A percentile compares a stretch with the other conserved stretches of the same genome.
These are phyloP conservation scores for Punica granatum DNA, from an alignment of 345 rosid genomes.

Conservation along the genomic window DNA sequence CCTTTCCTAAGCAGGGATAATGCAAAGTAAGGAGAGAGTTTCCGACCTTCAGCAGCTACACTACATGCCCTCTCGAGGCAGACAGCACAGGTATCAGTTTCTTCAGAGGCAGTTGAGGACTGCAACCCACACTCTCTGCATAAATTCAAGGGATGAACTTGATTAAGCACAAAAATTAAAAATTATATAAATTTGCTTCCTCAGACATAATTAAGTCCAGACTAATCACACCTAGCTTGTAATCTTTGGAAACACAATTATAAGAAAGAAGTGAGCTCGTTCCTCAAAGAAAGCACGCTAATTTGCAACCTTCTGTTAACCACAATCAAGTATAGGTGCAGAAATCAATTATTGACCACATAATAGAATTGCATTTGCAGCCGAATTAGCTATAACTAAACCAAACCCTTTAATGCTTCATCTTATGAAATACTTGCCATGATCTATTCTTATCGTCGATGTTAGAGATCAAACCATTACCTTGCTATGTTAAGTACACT, in stretches of 20 bases:
- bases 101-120: constrained; percentile 48
- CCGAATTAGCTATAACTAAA: background rate
- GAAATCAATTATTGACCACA: background rate
- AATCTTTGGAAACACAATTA: background rate
- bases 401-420: background rate
- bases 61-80: constrained; percentile 87
- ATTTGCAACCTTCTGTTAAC: background rate
- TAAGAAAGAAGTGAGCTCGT: background rate
- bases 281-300: background rate
- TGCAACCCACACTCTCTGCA: constrained; percentile 84
- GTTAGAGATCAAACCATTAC: constrained; percentile 22
- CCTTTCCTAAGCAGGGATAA: background rate
- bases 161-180: background rate
- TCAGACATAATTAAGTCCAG: background rate
- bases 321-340: background rate
- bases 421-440: background rate
- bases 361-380: background rate
- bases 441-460: background rate
- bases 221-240: background rate
- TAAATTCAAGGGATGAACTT: background rate
- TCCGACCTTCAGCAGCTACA: constrained; percentile 89
- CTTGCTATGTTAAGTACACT: constrained; percentile 92
- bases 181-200: background rate
- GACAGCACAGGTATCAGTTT: constrained; percentile 82
- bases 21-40: constrained; percentile 5